Percentiles rank a stretch among this genome's conserved stretches.
Evolutionary conservation across 2,329 filamentous ascomycete genomes (phyloP).

Genomic region (Fusarium sp.): DNA sequence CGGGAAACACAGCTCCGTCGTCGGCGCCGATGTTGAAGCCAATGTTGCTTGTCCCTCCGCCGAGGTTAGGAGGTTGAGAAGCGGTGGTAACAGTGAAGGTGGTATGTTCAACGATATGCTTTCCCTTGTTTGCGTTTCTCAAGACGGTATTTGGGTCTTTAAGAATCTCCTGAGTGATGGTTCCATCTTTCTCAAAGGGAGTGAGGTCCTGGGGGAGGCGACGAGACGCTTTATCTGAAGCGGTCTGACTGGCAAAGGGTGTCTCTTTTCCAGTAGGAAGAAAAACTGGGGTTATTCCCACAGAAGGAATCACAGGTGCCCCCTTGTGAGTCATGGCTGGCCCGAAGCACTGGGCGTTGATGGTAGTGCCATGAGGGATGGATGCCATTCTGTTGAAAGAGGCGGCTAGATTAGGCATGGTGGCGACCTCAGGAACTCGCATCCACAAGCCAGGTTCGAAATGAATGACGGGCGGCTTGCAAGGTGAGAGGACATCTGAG

Average conservation of each 20-base stretch:
- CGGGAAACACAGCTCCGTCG: conserved; percentile 40
- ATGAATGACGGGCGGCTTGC: conserved; percentile 50
- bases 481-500: conserved; percentile 34
- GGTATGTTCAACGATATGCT: conserved; percentile 47
- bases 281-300: conserved; percentile 45
- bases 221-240: conserved; percentile 17
- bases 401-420: conserved; percentile 34
- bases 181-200: conserved; percentile 43
- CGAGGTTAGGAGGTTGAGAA: conserved; percentile 25
- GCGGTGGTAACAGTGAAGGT: conserved; percentile 47
- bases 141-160: conserved; percentile 47
- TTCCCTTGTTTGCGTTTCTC: conserved; percentile 43
- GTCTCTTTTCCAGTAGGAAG: conserved; percentile 1
- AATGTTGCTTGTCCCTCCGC: conserved; percentile 47
- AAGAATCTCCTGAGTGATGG: conserved; percentile 50
- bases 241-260: conserved; percentile 22
- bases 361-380: conserved; percentile 58
- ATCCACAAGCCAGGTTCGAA: conserved; percentile 57
- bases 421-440: conserved; percentile 48
- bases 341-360: conserved; percentile 53
- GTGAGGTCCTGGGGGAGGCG: conserved; percentile 47
- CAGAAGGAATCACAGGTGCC: conserved; percentile 27
- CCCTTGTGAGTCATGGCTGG: conserved; percentile 30
- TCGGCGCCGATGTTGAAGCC: conserved; percentile 28
- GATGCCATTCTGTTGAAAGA: conserved; percentile 54